These are phyloP conservation scores for Malassezia pachydermatis DNA, from an alignment of 1,284 basidiomycete species.

Conservation along the genomic window DNA sequence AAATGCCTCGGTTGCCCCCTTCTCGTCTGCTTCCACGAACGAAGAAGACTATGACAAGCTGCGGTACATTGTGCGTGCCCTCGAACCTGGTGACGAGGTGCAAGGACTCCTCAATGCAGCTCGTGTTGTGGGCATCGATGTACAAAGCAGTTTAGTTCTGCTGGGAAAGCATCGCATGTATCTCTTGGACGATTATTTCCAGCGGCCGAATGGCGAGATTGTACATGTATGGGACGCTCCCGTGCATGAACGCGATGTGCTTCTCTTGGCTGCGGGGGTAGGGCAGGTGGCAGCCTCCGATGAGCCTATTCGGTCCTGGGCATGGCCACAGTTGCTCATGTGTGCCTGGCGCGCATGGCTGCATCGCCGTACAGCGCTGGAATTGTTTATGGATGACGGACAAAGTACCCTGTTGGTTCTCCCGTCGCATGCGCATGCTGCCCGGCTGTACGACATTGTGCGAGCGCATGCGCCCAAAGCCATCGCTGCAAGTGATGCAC, in stretches of 20 bases:
- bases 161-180: constrained; percentile 75
- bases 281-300: constrained; percentile 23
- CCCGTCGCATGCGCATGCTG: constrained; percentile 22
- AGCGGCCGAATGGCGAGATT: constrained; percentile 74
- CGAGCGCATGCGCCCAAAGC: constrained; percentile 26
- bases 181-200: constrained; percentile 83
- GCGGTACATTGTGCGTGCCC: constrained; percentile 51
- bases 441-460: constrained; percentile 28
- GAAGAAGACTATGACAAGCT: constrained; percentile 57
- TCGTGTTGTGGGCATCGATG: constrained; percentile 35
- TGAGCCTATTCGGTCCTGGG: constrained; percentile 31
- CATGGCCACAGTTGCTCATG: constrained; percentile 26
- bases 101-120: constrained; percentile 60
- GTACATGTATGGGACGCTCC: constrained; percentile 80
- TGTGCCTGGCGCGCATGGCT: constrained; percentile 32
- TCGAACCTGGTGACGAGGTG: constrained; percentile 80
- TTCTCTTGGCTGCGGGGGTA: constrained; percentile 61
- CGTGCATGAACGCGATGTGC: constrained; percentile 54
- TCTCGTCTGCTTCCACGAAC: neutral
- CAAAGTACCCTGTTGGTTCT: constrained; percentile 45
- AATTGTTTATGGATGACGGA: constrained; percentile 48
- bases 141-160: constrained; percentile 72
- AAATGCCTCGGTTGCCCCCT: neutral
- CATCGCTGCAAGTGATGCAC: constrained; percentile 25
- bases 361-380: constrained; percentile 36